Evolutionary conservation across 2,329 filamentous ascomycete genomes (phyloP), one percentile per base, ranked within the genome.

Genomic region (Fusarium compactum): DNA sequence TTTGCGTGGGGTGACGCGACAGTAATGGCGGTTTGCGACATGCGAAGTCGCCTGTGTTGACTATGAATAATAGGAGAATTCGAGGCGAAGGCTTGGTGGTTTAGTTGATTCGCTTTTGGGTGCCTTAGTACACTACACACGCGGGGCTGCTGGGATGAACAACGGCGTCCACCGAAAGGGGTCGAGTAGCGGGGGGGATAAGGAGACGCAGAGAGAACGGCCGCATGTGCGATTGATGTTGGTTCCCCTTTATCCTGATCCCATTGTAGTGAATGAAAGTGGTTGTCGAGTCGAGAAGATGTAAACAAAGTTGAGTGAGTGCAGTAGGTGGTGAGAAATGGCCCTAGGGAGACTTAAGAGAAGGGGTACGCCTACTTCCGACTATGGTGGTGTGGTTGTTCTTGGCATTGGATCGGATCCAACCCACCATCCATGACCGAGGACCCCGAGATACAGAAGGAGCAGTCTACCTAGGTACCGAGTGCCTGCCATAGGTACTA

Each of bases 91-190:
- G 52, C 16, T 56, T 67, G 63, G 59, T 57, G 41, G 41, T 60
- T 58, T 55, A 62, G 60, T 62, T 34, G 32, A 54, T 63, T 40
- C 47, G 61, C 43, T 55, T 62, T 34, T 48, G 27, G 50, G 62
- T 59, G 38, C 40, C 24, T 40, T 47, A 52, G 63, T 67, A 52
- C 62, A 65, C 62, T 67, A 52, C 62, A 65, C 62, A 58, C 67
- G 62, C 57, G 67, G 67, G 58, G 62, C 45, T 58, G 51, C 46
- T 56, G 25, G 30, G 51, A 48, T 53, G 50, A 61, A 54, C 43
- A 52, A 67, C 62, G 53, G 67, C 62, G 67, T 70, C 62, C 62
- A 51, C 67, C 67, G 58, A 70, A 70, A 70, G 67, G 67, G 62
- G 62, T 44, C 38, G 54, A 64, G 62, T 41, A 52, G 62, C 34